phyloP scores from a whole-genome alignment of 1,284 basidiomycete genomes.

The Leccinum pallidistipes region DNA sequence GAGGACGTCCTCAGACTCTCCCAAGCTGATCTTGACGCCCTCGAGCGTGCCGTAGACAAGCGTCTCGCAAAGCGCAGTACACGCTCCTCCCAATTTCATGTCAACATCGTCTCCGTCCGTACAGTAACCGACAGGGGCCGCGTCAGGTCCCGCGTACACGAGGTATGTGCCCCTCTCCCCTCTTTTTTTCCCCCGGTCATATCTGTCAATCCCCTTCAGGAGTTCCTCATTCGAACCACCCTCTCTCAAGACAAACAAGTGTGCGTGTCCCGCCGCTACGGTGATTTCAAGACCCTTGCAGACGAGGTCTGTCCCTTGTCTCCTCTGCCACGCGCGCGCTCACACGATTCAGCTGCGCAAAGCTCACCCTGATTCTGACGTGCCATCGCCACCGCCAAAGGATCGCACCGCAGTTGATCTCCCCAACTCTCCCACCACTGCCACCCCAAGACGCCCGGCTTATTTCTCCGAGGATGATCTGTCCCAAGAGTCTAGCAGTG shows the following conservation, averaged over 20 bases:
- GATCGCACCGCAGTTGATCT: slow-evolving; percentile 73
- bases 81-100: slow-evolving; percentile 66
- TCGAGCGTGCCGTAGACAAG: slow-evolving; percentile 68
- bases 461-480: neutral
- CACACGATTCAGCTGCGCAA: slow-evolving; percentile 66
- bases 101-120: slow-evolving; percentile 87
- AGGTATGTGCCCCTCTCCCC: slow-evolving; percentile 48
- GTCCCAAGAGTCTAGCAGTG: slow-evolving; percentile 7
- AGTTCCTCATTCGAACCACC: slow-evolving; percentile 92
- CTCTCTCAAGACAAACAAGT: slow-evolving; percentile 73
- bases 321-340: slow-evolving; percentile 8
- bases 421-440: slow-evolving; percentile 30
- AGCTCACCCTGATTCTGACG: slow-evolving; percentile 75
- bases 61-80: slow-evolving; percentile 50
- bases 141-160: slow-evolving; percentile 81
- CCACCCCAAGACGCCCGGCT: neutral
- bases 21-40: slow-evolving; percentile 75
- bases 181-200: slow-evolving; percentile 1
- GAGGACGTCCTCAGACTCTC: slow-evolving; percentile 89
- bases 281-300: slow-evolving; percentile 88
- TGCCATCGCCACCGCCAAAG: slow-evolving; percentile 84
- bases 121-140: slow-evolving; percentile 80
- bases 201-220: slow-evolving; percentile 45
- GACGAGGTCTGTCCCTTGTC: slow-evolving; percentile 61
- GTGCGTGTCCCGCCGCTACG: slow-evolving; percentile 91